Percentiles rank a stretch among this genome's conserved stretches.
These are phyloP conservation scores for Leccinum incarnatum DNA, from an alignment of 768 basidiomycete species.

Conservation along the genomic window DNA sequence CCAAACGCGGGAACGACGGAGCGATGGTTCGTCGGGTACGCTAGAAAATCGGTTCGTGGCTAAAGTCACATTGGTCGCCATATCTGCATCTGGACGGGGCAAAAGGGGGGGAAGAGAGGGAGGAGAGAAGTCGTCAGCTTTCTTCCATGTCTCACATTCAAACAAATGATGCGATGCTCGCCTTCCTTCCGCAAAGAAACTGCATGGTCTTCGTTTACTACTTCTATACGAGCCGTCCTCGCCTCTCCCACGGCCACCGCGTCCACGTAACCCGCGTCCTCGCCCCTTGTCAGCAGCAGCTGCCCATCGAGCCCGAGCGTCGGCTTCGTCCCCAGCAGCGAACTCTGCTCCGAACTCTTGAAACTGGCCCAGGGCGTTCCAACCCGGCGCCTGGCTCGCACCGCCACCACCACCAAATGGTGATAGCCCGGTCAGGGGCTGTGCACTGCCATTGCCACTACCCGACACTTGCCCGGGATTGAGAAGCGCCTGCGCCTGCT, in stretches of 20 bases:
- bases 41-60: conserved; percentile 54
- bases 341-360: conserved; percentile 45
- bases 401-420: conserved; percentile 37
- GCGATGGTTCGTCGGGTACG: background rate
- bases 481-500: conserved; percentile 37
- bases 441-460: conserved; percentile 31
- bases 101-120: background rate
- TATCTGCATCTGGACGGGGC: conserved; percentile 68
- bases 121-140: conserved; percentile 33
- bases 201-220: conserved; percentile 87
- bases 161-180: conserved; percentile 59
- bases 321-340: conserved; percentile 44
- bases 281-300: conserved; percentile 44
- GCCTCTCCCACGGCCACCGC: conserved; percentile 53
- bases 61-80: conserved; percentile 85
- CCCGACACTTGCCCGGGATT: conserved; percentile 27
- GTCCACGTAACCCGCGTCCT: conserved; percentile 55
- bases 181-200: conserved; percentile 90
- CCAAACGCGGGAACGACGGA: background rate
- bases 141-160: conserved; percentile 21
- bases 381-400: conserved; percentile 35
- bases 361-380: conserved; percentile 42
- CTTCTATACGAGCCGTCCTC: conserved; percentile 67
- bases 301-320: conserved; percentile 45
- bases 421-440: conserved; percentile 15